phyloP scores from a whole-genome alignment of 1,284 basidiomycete species.

The Leccinum colubrinum region DNA sequence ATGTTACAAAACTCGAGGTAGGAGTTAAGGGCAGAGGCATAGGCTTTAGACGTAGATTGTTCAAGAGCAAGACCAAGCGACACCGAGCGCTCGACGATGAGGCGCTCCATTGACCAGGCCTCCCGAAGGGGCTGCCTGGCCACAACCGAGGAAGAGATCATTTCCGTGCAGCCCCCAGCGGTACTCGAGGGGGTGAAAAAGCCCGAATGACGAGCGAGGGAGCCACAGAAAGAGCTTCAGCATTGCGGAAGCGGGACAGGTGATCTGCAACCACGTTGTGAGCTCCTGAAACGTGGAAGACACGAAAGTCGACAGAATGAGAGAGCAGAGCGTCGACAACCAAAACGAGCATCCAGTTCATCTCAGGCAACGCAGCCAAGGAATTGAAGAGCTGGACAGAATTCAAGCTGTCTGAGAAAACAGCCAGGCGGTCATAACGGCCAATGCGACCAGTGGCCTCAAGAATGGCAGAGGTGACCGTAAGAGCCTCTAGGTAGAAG shows the following conservation, averaged over 20 bases:
- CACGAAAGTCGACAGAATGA: conserved; percentile 6
- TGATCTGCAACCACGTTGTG: conserved; percentile 28
- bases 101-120: conserved; percentile 21
- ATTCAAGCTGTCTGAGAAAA: conserved; percentile 29
- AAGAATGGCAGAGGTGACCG: neutral
- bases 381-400: conserved; percentile 26
- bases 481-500: neutral
- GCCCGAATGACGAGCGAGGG: neutral
- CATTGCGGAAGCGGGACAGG: conserved; percentile 18
- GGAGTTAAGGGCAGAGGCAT: conserved; percentile 24
- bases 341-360: conserved; percentile 21
- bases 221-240: neutral
- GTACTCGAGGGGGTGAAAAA: conserved; percentile 26
- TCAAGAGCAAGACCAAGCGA: conserved; percentile 12
- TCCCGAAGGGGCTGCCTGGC: conserved; percentile 10
- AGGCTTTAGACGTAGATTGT: conserved; percentile 9
- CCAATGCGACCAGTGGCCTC: neutral
- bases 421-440: neutral
- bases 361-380: conserved; percentile 8
- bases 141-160: conserved; percentile 6
- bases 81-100: conserved; percentile 3
- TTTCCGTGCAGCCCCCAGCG: conserved; percentile 5
- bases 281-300: conserved; percentile 24
- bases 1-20: conserved; percentile 30
- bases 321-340: neutral